These are phyloP conservation scores for Nitzschia sp. DNA, from an alignment of 108 stramenopile species.

Conservation along the genomic window DNA sequence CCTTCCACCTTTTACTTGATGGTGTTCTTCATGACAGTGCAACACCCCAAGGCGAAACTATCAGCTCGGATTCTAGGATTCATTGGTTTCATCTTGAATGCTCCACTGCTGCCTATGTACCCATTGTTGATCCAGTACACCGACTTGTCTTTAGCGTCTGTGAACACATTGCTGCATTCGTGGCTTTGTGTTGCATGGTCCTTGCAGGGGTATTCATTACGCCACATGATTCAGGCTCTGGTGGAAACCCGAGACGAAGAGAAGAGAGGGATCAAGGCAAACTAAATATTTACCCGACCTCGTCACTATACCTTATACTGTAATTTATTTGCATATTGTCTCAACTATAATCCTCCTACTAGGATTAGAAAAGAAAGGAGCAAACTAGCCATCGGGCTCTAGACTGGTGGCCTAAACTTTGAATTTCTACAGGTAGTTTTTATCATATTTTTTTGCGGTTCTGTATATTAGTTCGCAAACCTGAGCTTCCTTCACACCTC, in stretches of 20 bases:
- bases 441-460: too few species aligned
- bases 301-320: too few species aligned
- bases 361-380: too few species aligned
- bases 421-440: too few species aligned
- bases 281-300: neutral
- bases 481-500: too few species aligned
- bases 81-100: constrained; percentile 77
- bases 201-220: constrained; percentile 67
- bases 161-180: constrained; percentile 79
- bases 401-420: too few species aligned
- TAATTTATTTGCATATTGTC: too few species aligned
- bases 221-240: constrained; percentile 31
- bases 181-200: constrained; percentile 80
- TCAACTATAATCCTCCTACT: too few species aligned
- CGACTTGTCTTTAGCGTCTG: constrained; percentile 49
- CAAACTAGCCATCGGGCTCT: too few species aligned
- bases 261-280: neutral
- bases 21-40: constrained; percentile 19
- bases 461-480: too few species aligned
- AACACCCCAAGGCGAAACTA: constrained; percentile 8
- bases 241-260: neutral
- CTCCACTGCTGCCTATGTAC: constrained; percentile 80
- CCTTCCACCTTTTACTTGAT: constrained; percentile 70
- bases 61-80: constrained; percentile 37
- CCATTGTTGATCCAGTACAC: constrained; percentile 74